Evolutionary conservation across 805 yeast species (phyloP).

Genomic region (Candida hungchunana): DNA sequence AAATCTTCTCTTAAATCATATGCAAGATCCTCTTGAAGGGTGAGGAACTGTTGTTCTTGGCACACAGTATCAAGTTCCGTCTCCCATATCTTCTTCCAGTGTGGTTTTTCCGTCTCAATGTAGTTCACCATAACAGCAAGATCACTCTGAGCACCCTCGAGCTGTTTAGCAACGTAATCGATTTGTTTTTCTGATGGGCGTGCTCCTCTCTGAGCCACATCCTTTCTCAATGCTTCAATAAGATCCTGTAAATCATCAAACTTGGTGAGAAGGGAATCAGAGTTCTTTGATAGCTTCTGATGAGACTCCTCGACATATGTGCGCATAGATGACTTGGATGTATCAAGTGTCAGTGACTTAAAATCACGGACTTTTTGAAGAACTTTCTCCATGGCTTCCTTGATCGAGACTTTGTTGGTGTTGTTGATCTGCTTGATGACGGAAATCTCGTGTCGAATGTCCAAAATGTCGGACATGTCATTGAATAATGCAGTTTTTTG

Average conservation of each 20-base stretch:
- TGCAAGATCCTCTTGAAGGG: conserved; percentile 82
- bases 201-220: conserved; percentile 88
- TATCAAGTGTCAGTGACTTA: conserved; percentile 41
- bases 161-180: conserved; percentile 58
- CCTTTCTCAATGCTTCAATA: conserved; percentile 83
- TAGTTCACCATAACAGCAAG: conserved; percentile 54
- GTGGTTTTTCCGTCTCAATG: conserved; percentile 67
- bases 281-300: conserved; percentile 64
- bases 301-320: conserved; percentile 76
- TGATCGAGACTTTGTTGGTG: conserved; percentile 38
- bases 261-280: conserved; percentile 66
- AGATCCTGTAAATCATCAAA: conserved; percentile 92
- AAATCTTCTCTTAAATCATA: conserved; percentile 78
- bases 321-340: conserved; percentile 34
- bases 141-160: conserved; percentile 49
- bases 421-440: conserved; percentile 54
- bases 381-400: conserved; percentile 40
- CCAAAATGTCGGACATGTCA: conserved; percentile 28
- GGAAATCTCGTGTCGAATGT: conserved; percentile 54
- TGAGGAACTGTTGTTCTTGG: conserved; percentile 90
- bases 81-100: conserved; percentile 93
- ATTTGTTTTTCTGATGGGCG: conserved; percentile 74
- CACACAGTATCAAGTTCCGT: conserved; percentile 83
- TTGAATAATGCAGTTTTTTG: conserved; percentile 5
- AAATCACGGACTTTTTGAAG: conserved; percentile 46